These are phyloP conservation scores for Chaetomium strumarium DNA, from an alignment of 2,329 filamentous ascomycete species.

Conservation along the genomic window DNA sequence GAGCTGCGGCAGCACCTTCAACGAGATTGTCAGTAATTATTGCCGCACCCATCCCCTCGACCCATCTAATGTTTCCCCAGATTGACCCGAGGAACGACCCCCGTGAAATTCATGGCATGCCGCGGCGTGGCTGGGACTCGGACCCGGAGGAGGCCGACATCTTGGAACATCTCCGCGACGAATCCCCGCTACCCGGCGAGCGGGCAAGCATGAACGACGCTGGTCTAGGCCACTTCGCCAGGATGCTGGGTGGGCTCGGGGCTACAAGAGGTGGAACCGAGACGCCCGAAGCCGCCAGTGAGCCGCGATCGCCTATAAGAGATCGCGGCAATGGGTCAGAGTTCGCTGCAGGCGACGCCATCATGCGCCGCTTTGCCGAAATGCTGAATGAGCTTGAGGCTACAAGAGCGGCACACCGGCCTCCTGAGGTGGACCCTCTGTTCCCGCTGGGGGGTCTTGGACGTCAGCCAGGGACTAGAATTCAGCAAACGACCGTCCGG, in stretches of 20 bases:
- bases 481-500: slow-evolving; percentile 36
- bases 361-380: slow-evolving; percentile 39
- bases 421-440: neutral
- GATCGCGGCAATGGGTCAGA: neutral
- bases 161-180: slow-evolving; percentile 41
- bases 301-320: too few species aligned
- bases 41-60: neutral
- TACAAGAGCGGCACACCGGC: slow-evolving; percentile 10
- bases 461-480: neutral
- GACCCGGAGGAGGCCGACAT: slow-evolving; percentile 57
- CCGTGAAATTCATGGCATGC: slow-evolving; percentile 34
- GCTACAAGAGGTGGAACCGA: too few species aligned
- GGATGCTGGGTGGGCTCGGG: too few species aligned
- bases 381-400: slow-evolving; percentile 38
- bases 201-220: slow-evolving; percentile 13
- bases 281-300: too few species aligned
- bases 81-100: slow-evolving; percentile 57
- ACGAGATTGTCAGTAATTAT: slow-evolving; percentile 67
- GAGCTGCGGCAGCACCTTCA: slow-evolving; percentile 69
- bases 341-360: slow-evolving; percentile 29
- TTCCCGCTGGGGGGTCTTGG: slow-evolving; percentile 1
- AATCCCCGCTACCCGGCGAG: neutral
- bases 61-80: slow-evolving; percentile 32
- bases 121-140: slow-evolving; percentile 41
- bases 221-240: too few species aligned